phyloP scores from a whole-genome alignment of 1,284 basidiomycete species.

The Volvariella volvacea region DNA sequence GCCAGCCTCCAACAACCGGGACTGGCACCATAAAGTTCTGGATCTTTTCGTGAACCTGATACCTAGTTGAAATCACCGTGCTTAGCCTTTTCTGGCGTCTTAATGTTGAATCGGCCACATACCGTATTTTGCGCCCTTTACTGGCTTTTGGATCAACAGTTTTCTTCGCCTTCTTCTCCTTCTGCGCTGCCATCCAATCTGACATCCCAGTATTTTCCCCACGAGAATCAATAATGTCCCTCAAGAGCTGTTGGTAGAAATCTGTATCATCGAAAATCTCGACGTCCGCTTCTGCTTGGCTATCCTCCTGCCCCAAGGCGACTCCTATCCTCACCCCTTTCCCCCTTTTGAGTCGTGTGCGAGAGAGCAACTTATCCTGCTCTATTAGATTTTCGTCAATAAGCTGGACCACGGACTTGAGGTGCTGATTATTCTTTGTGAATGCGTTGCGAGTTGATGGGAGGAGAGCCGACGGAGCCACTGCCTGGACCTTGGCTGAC shows the following conservation, averaged over 20 bases:
- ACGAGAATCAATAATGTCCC: slow-evolving; percentile 80
- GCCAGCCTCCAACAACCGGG: slow-evolving; percentile 64
- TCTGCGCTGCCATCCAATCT: slow-evolving; percentile 63
- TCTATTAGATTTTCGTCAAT: slow-evolving; percentile 66
- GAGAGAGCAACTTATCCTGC: slow-evolving; percentile 45
- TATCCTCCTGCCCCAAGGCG: slow-evolving; percentile 21
- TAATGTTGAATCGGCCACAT: slow-evolving; percentile 18
- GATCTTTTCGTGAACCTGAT: slow-evolving; percentile 89
- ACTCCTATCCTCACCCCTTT: slow-evolving; percentile 37
- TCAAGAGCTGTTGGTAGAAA: slow-evolving; percentile 84
- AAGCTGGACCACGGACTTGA: slow-evolving; percentile 60
- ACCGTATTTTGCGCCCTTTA: slow-evolving; percentile 85
- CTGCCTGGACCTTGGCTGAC: slow-evolving; percentile 90
- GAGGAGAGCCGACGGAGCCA: slow-evolving; percentile 70
- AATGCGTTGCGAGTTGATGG: slow-evolving; percentile 65
- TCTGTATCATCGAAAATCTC: slow-evolving; percentile 84
- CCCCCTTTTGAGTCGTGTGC: slow-evolving; percentile 49
- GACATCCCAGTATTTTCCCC: slow-evolving; percentile 36
- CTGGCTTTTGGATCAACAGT: slow-evolving; percentile 89
- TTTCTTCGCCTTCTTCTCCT: slow-evolving; percentile 68
- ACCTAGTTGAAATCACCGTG: slow-evolving; percentile 52
- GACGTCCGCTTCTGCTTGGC: slow-evolving; percentile 29
- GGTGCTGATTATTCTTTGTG: slow-evolving; percentile 37
- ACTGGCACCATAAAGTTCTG: slow-evolving; percentile 94
- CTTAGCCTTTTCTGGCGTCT: slow-evolving; percentile 9